phyloP scores from a whole-genome alignment of 1,284 basidiomycete species.

The Ganoderma lucidum region DNA sequence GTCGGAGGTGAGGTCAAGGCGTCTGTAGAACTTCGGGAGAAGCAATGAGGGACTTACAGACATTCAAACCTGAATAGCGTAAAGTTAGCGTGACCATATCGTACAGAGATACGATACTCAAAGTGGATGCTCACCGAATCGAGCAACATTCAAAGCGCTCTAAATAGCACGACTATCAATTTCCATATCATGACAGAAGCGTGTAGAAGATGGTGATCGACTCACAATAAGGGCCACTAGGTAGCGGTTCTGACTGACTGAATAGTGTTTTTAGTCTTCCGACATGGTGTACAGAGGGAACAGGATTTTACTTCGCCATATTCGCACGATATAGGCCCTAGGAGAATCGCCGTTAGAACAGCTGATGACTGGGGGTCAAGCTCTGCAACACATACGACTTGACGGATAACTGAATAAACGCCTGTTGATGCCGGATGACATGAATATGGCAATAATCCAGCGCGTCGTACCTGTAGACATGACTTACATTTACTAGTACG shows the following conservation, averaged over 20 bases:
- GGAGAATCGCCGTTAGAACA: background rate
- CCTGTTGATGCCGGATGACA: background rate
- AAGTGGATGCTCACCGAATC: background rate
- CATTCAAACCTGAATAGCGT: background rate
- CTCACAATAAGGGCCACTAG: background rate
- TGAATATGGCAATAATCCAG: background rate
- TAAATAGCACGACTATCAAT: background rate
- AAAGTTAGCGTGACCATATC: background rate
- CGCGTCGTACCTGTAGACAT: background rate
- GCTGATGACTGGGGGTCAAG: background rate
- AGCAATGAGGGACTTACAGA: background rate
- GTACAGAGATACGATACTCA: no score
- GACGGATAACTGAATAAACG: background rate
- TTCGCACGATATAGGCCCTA: background rate
- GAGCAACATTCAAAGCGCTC: background rate
- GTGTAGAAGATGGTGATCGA: background rate
- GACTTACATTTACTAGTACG: background rate
- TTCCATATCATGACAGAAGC: background rate
- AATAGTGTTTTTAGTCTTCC: background rate
- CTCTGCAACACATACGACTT: background rate
- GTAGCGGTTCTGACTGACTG: background rate
- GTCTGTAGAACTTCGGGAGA: background rate
- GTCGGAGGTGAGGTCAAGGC: background rate
- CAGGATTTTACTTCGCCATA: background rate
- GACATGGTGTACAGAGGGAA: background rate